Evolutionary conservation across 108 stramenopile genomes (phyloP), one percentile per base, ranked within the genome.

Genomic region (Chaetoceros tenuissimus): DNA sequence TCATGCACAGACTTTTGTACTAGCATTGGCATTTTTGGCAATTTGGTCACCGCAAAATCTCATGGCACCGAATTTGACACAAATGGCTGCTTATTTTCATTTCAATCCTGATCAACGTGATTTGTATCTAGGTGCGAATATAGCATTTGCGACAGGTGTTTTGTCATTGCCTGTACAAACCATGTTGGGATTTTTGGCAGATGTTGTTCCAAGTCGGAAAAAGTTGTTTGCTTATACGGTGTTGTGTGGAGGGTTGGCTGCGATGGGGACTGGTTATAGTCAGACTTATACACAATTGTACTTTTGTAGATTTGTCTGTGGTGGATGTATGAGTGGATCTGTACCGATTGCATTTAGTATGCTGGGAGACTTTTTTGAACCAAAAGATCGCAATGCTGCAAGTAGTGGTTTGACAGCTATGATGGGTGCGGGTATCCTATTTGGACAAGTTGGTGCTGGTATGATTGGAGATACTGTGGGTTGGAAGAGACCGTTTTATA

Each of bases 381-480:
- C 61, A 13, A 66, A 79, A 51, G 80, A 85, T 50, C 72, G 84
- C 34, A 85, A 85, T 59, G 80, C 80, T 3, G 80, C 84, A 27
- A 73, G 72, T 19, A 63, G 60, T 3, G 84, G 80, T 22, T 65
- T 85, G 53, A 85, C 84, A 8, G 78, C 80, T 55, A 79, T 79
- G 76, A 85, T 85, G 84, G 84, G 84, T 40, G 31, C 79, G 18
- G 84, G 84, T 5, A 81, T 85, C 18, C 54, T 81, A 1, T 24
- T 70, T 21, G 84, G 84, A 19, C 84, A 85, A 63, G 73, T 85
- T 20, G 81, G 74, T 68, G 84, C 84, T 10, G 84, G 84, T 21
- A 58, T 50, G 7, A 62, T 74, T 20, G 82, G 79, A 22, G 50
- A 62, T 7, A 49, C 34, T 3, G 26, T 23, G n/a, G 75, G 79